Evolutionary conservation across 108 stramenopile genomes (phyloP).

Genomic region (Cyclotella atomus): DNA sequence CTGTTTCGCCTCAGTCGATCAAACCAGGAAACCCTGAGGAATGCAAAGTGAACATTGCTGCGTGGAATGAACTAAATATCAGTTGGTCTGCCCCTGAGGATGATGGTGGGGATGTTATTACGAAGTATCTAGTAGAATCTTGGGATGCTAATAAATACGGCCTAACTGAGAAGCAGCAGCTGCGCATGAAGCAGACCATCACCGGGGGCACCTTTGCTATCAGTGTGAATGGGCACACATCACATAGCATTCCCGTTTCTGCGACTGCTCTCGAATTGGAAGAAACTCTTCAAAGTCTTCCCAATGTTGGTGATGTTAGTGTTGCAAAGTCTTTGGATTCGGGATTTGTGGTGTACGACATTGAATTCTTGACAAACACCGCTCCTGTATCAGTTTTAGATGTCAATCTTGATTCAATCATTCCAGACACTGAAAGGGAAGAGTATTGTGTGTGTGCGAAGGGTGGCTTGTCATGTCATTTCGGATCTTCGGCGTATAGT

Average conservation of each 20-base stretch:
- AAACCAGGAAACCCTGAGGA: conserved; percentile 56
- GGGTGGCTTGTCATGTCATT: conserved; percentile 9
- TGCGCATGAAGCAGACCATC: conserved; percentile 28
- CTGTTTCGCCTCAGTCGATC: conserved; percentile 42
- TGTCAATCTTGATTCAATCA: conserved; percentile 9
- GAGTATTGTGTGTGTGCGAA: conserved; percentile 49
- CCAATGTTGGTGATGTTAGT: conserved; percentile 51
- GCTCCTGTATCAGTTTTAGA: conserved; percentile 37
- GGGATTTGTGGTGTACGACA: conserved; percentile 20
- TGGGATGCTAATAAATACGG: conserved; percentile 51
- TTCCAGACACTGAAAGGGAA: conserved; percentile 1
- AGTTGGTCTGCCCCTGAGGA: conserved; percentile 61
- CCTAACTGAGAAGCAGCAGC: conserved; percentile 46
- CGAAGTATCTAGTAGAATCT: conserved; percentile 66
- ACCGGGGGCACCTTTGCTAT: conserved; percentile 32
- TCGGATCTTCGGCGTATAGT: conserved; percentile 4
- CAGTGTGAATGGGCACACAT: conserved; percentile 15
- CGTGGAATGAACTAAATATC: conserved; percentile 54
- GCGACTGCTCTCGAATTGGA: conserved; percentile 40
- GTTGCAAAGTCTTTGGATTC: conserved; percentile 23
- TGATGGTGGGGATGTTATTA: conserved; percentile 68
- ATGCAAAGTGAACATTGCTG: conserved; percentile 50
- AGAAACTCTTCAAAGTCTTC: conserved; percentile 45
- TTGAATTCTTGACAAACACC: conserved; percentile 34
- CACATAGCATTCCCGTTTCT: conserved; percentile 9